A percentile compares a stretch with the other conserved stretches of the same genome.
These are phyloP conservation scores for Hippophae tibetana DNA, from an alignment of 306 rosid genomes.

Conservation along the genomic window DNA sequence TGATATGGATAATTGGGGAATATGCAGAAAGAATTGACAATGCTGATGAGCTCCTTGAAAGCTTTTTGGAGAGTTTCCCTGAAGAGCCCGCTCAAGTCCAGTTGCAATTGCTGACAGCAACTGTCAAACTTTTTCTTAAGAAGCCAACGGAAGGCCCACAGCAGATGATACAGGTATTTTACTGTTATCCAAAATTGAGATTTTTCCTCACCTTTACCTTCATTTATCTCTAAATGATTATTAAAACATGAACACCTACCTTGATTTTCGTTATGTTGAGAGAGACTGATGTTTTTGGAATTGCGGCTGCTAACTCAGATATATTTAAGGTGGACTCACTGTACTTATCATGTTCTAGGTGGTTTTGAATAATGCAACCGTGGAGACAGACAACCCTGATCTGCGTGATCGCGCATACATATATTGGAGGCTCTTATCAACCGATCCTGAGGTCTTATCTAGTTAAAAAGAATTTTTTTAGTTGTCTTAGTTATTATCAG, in stretches of 20 bases:
- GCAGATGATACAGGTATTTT: constrained; percentile 93
- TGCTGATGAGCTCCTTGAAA: constrained; percentile 98
- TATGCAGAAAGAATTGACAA: constrained; percentile 99
- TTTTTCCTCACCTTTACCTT: constrained; percentile 4
- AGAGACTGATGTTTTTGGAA: too few species aligned
- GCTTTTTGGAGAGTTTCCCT: constrained; percentile 84
- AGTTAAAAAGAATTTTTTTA: not conserved
- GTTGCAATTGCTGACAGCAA: constrained; percentile 90
- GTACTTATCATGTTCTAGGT: constrained; percentile 42
- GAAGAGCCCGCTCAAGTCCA: constrained; percentile 99
- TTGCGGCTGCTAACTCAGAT: too few species aligned
- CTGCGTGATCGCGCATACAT: constrained; percentile 96
- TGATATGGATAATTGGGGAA: constrained; percentile 99
- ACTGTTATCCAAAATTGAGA: constrained; percentile 1
- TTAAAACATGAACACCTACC: not conserved
- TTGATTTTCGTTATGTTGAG: not conserved
- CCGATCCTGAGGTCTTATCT: constrained; percentile 91
- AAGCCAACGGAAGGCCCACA: constrained; percentile 99
- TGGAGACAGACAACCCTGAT: constrained; percentile 99
- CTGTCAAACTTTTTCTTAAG: constrained; percentile 97
- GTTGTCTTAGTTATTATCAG: too few species aligned
- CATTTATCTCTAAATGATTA: constrained; percentile 1
- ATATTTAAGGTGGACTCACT: constrained; percentile 2
- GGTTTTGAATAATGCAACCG: constrained; percentile 95
- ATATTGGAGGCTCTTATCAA: constrained; percentile 98